phyloP scores from a whole-genome alignment of 169 alveolate genomes.

The Eimeria sp. region DNA sequence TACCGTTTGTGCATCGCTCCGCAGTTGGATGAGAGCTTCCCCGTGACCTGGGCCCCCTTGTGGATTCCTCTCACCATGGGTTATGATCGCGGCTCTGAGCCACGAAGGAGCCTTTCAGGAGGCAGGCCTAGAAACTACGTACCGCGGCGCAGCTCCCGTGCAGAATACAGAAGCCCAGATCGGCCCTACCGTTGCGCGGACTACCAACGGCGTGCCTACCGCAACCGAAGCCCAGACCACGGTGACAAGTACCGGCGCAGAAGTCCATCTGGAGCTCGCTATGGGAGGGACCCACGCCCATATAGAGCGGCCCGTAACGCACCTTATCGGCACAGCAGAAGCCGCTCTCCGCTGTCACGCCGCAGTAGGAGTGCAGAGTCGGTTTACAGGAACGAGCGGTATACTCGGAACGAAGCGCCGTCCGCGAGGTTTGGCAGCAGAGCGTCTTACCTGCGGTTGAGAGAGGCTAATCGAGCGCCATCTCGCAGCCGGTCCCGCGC shows the following conservation, averaged over 20 bases:
- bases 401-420: slow-evolving; percentile 16
- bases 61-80: slow-evolving; percentile 33
- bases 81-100: slow-evolving; percentile 62
- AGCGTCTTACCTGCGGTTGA: slow-evolving; percentile 36
- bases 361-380: slow-evolving; percentile 69
- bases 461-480: slow-evolving; percentile 6
- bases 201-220: slow-evolving; percentile 37
- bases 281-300: slow-evolving; percentile 35
- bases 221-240: slow-evolving; percentile 44
- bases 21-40: background rate
- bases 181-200: slow-evolving; percentile 50
- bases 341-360: slow-evolving; percentile 47
- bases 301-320: slow-evolving; percentile 35
- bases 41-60: background rate
- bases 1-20: background rate
- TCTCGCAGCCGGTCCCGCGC: slow-evolving; percentile 69
- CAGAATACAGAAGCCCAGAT: slow-evolving; percentile 59
- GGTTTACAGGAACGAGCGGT: slow-evolving; percentile 6
- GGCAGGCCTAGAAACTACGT: slow-evolving; percentile 44
- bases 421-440: slow-evolving; percentile 69
- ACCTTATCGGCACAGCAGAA: slow-evolving; percentile 49
- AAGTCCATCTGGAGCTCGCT: slow-evolving; percentile 46
- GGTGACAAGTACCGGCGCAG: slow-evolving; percentile 61
- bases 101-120: slow-evolving; percentile 70
- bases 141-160: slow-evolving; percentile 55